Conservation (phyloP, 345 rosid genomes). For the Reutealis trisperma region DNA sequence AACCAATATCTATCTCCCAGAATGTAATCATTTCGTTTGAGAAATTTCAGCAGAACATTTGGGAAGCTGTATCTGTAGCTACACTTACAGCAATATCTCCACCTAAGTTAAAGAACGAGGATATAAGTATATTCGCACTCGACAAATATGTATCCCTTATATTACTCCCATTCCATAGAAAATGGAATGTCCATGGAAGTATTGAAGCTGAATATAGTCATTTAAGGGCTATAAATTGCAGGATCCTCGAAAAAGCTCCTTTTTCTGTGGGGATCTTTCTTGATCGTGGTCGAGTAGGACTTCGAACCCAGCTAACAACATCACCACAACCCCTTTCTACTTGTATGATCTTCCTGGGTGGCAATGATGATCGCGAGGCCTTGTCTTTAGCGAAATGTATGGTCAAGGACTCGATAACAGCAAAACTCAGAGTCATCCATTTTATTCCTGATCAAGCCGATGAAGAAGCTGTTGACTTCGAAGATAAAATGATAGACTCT, state of each 20-base stretch:
- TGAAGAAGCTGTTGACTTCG: too few relatives aligned
- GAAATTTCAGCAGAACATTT: conserved; percentile 14
- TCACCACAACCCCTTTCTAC: too few relatives aligned
- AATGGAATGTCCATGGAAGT: conserved; percentile 44
- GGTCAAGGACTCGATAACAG: too few relatives aligned
- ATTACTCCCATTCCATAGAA: conserved; percentile 58
- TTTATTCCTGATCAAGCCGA: too few relatives aligned
- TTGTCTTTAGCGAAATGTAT: too few relatives aligned
- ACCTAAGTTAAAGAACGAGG: conserved; percentile 56
- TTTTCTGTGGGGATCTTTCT: conserved; percentile 50
- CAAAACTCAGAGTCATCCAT: too few relatives aligned
- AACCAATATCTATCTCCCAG: neutral
- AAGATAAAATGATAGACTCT: neutral
- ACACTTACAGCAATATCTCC: conserved; percentile 46
- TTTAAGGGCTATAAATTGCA: conserved; percentile 39
- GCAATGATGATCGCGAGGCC: too few relatives aligned
- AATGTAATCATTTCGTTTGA: conserved; percentile 31
- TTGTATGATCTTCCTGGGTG: too few relatives aligned
- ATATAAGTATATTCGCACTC: conserved; percentile 51
- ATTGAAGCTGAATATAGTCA: conserved; percentile 34
- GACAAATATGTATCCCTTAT: conserved; percentile 47
- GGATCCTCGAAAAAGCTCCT: conserved; percentile 50
- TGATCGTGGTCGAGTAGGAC: neutral
- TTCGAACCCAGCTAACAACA: neutral
- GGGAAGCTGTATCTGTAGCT: conserved; percentile 20